These are phyloP conservation scores for Fusarium sp. DNA, from an alignment of 2,329 filamentous ascomycete species.

Conservation along the genomic window DNA sequence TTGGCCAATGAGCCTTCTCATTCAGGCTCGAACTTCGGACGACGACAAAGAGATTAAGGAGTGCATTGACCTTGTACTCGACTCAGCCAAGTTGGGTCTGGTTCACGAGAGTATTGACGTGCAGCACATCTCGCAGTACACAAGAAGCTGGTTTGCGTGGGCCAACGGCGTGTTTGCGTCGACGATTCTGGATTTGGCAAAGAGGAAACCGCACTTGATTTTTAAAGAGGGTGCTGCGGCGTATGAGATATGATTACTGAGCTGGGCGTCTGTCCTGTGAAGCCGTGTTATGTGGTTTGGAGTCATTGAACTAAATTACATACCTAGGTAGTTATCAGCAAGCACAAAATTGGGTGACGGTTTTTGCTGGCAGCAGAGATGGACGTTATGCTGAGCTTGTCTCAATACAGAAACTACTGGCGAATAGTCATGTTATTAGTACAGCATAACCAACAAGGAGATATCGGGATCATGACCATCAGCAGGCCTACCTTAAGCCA, in stretches of 20 bases:
- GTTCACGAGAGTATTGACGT: constrained; percentile 95
- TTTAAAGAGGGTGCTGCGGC: constrained; percentile 74
- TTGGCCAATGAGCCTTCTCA: constrained; percentile 95
- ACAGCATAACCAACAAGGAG: too few species aligned
- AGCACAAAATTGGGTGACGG: not conserved
- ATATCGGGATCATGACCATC: too few species aligned
- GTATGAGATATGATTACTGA: constrained; percentile 61
- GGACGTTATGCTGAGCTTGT: not conserved
- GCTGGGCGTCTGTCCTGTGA: not conserved
- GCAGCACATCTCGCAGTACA: constrained; percentile 73
- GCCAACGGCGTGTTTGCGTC: constrained; percentile 96
- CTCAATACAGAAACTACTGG: constrained; percentile 3
- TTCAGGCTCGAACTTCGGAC: constrained; percentile 90
- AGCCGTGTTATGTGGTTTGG: not conserved
- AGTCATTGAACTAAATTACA: not conserved
- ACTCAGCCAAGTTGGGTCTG: constrained; percentile 79
- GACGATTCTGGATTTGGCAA: constrained; percentile 89
- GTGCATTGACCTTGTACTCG: constrained; percentile 78
- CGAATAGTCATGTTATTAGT: not conserved
- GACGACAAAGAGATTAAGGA: constrained; percentile 83
- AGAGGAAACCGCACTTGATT: constrained; percentile 86
- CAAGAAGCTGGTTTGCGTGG: constrained; percentile 96
- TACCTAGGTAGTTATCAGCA: not conserved
- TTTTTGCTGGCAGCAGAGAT: not conserved
- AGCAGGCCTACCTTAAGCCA: too few species aligned